phyloP scores from a whole-genome alignment of 208 protist genomes.

The Acanthamoeba sp. region DNA sequence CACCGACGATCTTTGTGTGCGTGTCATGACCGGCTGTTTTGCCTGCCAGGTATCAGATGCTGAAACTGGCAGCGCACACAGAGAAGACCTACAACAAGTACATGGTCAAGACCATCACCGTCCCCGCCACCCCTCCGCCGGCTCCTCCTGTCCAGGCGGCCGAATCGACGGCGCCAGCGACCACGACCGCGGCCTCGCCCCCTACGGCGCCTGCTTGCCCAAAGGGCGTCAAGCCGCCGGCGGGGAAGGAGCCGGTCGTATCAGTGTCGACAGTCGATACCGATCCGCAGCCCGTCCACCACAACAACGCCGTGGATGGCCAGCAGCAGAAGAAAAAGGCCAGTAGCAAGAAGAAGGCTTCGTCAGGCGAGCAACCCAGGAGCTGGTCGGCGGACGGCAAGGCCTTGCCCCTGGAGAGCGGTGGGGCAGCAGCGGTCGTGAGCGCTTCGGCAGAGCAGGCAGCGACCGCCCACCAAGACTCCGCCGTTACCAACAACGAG shows the following conservation, averaged over 20 bases:
- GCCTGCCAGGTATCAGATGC: constrained; percentile 8
- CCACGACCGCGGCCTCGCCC: neutral
- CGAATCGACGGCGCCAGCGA: neutral
- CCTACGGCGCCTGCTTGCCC: no score
- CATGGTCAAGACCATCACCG: constrained; percentile 36
- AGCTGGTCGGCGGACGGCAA: no score
- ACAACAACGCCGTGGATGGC: neutral
- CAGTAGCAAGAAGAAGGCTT: neutral
- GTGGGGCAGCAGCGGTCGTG: no score
- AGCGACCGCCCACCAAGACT: no score
- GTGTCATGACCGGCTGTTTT: neutral
- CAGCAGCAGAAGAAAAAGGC: neutral
- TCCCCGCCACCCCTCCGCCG: neutral
- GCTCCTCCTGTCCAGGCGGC: neutral
- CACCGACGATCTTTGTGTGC: neutral
- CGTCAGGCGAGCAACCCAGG: no score
- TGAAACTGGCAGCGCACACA: constrained; percentile 44
- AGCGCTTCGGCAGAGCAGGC: no score
- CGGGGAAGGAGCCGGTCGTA: neutral
- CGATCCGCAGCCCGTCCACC: neutral
- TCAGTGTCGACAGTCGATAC: neutral
- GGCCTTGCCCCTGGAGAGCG: no score
- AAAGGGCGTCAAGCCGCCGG: neutral
- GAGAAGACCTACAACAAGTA: constrained; percentile 45
- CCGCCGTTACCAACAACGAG: no score